Base-by-base conservation (phyloP, 257 asterid genomes). In the Solanum appendiculatum region DNA sequence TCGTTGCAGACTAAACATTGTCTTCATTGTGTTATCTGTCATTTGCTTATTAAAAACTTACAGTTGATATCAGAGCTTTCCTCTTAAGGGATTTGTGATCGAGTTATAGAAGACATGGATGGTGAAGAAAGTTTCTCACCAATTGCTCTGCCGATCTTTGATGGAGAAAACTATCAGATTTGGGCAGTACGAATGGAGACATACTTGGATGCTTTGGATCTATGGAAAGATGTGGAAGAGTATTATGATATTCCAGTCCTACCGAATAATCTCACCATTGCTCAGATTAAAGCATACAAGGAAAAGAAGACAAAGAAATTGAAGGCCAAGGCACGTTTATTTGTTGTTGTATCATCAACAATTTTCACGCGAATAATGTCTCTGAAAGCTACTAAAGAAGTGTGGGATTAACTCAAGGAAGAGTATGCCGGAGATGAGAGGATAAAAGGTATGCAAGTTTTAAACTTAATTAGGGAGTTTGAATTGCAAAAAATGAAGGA, bases 1-100 rank as follows among this genome's bases (percentile, higher is more conserved):
- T 11, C 6, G 1, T 20, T 1, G 0, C 2, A 48, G 0, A 48
- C 7, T 14, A 48, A 2, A 5, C 58, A 14, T 5, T 15, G 58
- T 5, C 21, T 48, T 44, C 2, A 44, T 44, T 12, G 0, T 44
- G 16, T 44, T 44, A 44, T 44, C 16, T 44, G 51, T 2, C 58
- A 14, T 48, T 7, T 7, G 1, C 3, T 48, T 7, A 2, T 20
- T 54, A 54, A 16, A 54, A 54, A 42, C 11, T 18, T 6, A 54
- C 11, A 18, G 1, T 63, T 63, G 70, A 7, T 63, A 25, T 1
- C 16, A 63, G 18, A n/a, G 7, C 33, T 63, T 63, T 63, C 33
- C n/a, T 63, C 34, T 63, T 63, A 63, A 63, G 70, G 33, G 70
- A 4, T n/a, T 18, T 63, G 8, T 63, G 70, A 25, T 63, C 7